phyloP scores from a whole-genome alignment of 768 basidiomycete species.

The Leccinum variicolor region DNA sequence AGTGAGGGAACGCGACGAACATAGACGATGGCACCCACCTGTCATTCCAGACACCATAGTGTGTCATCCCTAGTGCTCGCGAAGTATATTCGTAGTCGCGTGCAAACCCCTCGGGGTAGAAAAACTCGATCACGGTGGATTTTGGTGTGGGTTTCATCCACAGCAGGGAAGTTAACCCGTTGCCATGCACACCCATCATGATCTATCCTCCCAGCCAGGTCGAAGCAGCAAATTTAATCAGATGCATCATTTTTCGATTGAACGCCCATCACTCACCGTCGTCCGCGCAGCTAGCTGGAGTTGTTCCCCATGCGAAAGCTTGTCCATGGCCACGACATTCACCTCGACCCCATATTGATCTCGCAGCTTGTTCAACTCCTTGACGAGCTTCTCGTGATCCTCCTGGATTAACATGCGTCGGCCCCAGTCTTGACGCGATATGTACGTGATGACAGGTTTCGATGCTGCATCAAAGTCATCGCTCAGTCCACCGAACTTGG shows the following conservation, averaged over 20 bases:
- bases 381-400: constrained; percentile 77
- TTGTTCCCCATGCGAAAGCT: constrained; percentile 77
- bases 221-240: not conserved
- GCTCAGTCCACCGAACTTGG: constrained; percentile 65
- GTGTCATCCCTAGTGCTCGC: constrained; percentile 77
- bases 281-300: constrained; percentile 77
- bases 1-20: not conserved
- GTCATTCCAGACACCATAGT: constrained; percentile 83
- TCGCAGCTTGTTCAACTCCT: constrained; percentile 65
- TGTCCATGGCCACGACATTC: constrained; percentile 83
- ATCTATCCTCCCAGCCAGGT: constrained; percentile 48
- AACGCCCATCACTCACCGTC: constrained; percentile 53
- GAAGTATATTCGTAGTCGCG: constrained; percentile 82
- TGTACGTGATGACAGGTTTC: constrained; percentile 86
- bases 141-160: constrained; percentile 89
- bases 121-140: constrained; percentile 91
- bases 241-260: not conserved
- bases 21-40: constrained; percentile 38
- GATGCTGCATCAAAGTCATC: constrained; percentile 43
- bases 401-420: constrained; percentile 73
- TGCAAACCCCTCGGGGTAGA: constrained; percentile 80
- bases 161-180: constrained; percentile 81
- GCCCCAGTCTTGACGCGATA: constrained; percentile 87
- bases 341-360: constrained; percentile 80
- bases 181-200: constrained; percentile 93